phyloP scores from a whole-genome alignment of 2,329 filamentous ascomycete species.

The Fusarium nurragi region DNA sequence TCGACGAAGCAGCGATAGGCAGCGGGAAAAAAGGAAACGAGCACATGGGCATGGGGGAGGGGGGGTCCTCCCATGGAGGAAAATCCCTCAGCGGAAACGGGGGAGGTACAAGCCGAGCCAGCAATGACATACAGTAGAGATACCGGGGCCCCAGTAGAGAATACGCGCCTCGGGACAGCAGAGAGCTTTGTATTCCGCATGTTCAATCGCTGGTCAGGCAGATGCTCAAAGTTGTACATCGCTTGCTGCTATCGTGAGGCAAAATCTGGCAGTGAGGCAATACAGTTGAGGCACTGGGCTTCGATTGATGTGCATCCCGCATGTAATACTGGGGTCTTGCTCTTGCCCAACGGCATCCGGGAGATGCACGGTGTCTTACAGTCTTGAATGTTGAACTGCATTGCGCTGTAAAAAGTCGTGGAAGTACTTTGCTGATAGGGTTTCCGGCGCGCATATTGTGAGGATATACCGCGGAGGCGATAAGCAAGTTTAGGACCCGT shows the following conservation, averaged over 20 bases:
- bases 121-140: constrained; percentile 42
- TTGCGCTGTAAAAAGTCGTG: constrained; percentile 4
- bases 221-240: constrained; percentile 19
- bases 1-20: constrained; percentile 32
- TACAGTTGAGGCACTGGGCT: constrained; percentile 23
- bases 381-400: not conserved
- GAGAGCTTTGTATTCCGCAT: constrained; percentile 24
- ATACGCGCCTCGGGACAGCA: constrained; percentile 23
- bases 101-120: constrained; percentile 35
- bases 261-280: constrained; percentile 30
- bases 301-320: constrained; percentile 27
- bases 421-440: constrained; percentile 7
- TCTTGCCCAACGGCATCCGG: constrained; percentile 31
- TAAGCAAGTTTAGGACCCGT: constrained; percentile 16
- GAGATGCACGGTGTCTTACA: constrained; percentile 38
- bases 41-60: constrained; percentile 35
- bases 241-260: constrained; percentile 26
- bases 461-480: not conserved
- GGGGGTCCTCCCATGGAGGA: constrained; percentile 32
- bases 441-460: constrained; percentile 4
- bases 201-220: constrained; percentile 8
- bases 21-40: constrained; percentile 21
- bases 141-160: constrained; percentile 36
- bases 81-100: constrained; percentile 45
- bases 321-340: constrained; percentile 16